Conservation (phyloP, 257 asterid species). For the Apocynum venetum region DNA sequence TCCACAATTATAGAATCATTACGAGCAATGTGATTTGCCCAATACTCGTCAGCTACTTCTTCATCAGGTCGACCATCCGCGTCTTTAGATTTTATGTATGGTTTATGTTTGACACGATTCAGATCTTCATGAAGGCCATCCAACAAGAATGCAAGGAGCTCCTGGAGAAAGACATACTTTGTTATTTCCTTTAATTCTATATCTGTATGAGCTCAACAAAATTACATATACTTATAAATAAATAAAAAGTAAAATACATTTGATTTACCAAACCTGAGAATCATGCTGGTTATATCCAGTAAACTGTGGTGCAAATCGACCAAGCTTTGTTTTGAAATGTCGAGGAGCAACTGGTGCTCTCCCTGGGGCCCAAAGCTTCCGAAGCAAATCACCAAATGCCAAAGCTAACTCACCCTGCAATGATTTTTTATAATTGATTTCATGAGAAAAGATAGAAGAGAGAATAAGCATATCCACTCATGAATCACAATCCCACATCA, state of each 20-base stretch:
- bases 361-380: slow-evolving; percentile 97
- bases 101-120: slow-evolving; percentile 96
- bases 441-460: slow-evolving; percentile 11
- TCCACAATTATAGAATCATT: slow-evolving; percentile 98
- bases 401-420: slow-evolving; percentile 96
- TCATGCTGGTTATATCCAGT: slow-evolving; percentile 99
- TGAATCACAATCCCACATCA: not conserved
- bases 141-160: slow-evolving; percentile 94
- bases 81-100: slow-evolving; percentile 87
- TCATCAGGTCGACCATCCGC: slow-evolving; percentile 97
- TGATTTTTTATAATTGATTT: slow-evolving; percentile 7
- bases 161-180: slow-evolving; percentile 45
- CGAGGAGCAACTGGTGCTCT: slow-evolving; percentile 92
- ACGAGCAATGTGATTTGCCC: slow-evolving; percentile 99
- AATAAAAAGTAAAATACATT: no score
- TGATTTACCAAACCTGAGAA: slow-evolving; percentile 65
- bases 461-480: not conserved
- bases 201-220: not conserved
- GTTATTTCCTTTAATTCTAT: slow-evolving; percentile 2
- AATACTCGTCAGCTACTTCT: slow-evolving; percentile 97
- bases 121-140: slow-evolving; percentile 99
- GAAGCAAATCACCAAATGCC: slow-evolving; percentile 96
- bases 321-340: slow-evolving; percentile 84
- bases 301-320: slow-evolving; percentile 99
- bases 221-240: not conserved